These are phyloP conservation scores for Tuber microsphaerosporum DNA, from an alignment of 495 filamentous ascomycete genomes.

Conservation along the genomic window DNA sequence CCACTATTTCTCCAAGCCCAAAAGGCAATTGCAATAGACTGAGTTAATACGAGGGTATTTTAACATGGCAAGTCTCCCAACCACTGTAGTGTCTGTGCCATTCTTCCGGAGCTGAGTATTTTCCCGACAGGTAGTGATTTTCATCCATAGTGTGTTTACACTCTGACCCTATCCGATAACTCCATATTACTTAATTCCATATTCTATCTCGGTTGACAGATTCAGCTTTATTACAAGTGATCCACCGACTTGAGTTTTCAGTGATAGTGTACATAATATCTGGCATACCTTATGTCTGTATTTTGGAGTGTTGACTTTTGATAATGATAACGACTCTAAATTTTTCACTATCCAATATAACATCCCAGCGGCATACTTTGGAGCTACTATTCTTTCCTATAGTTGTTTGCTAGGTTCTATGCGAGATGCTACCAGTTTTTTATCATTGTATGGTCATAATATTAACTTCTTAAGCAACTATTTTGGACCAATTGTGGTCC, in stretches of 20 bases:
- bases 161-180: neutral
- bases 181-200: neutral
- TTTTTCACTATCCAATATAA: neutral
- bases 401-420: neutral
- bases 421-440: neutral
- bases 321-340: neutral
- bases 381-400: neutral
- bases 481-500: neutral
- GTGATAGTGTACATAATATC: too few species aligned
- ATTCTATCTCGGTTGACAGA: too few species aligned
- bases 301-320: constrained; percentile 3
- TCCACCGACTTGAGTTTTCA: too few species aligned
- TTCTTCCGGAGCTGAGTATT: neutral
- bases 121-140: neutral
- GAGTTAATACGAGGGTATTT: too few species aligned
- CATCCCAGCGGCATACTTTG: neutral
- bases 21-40: too few species aligned
- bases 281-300: constrained; percentile 6
- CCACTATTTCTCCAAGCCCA: too few species aligned
- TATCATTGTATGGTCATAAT: neutral
- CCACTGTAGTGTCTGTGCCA: neutral
- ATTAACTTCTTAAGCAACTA: neutral
- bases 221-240: too few species aligned
- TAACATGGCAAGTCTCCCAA: neutral
- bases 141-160: constrained; percentile 7